A percentile compares a stretch with the other conserved stretches of the same genome.
These are phyloP conservation scores for Luffa aegyptiaca DNA, from an alignment of 306 rosid genomes.

Conservation along the genomic window DNA sequence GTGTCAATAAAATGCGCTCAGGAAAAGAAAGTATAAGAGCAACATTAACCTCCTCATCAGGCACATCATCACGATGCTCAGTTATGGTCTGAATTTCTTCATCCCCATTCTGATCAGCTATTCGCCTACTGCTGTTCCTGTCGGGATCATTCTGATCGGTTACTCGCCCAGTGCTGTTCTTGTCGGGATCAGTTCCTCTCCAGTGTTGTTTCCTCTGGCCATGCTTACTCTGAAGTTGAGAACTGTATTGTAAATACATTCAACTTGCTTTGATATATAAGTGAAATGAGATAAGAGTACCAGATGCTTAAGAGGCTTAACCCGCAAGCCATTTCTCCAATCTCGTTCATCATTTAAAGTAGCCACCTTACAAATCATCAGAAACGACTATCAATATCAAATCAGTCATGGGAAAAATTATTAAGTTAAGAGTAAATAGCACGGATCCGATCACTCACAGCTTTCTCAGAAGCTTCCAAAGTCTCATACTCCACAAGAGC, in stretches of 20 bases:
- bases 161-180: conserved; percentile 30
- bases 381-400: not conserved
- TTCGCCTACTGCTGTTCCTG: conserved; percentile 36
- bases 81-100: conserved; percentile 46
- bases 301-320: conserved; percentile 67
- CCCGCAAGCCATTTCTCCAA: conserved; percentile 96
- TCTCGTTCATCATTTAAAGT: conserved; percentile 66
- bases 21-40: not conserved
- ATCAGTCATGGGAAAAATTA: not conserved
- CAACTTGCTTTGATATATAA: not conserved
- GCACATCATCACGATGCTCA: conserved; percentile 56
- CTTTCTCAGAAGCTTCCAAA: conserved; percentile 82
- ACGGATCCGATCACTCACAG: conserved; percentile 47
- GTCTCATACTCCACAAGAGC: conserved; percentile 89
- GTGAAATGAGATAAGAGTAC: conserved; percentile 21
- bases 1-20: not conserved
- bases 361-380: conserved; percentile 43
- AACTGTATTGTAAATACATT: conserved; percentile 14
- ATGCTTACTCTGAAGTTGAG: conserved; percentile 43
- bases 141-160: conserved; percentile 50
- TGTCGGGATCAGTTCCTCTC: conserved; percentile 60
- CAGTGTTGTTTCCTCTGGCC: conserved; percentile 60
- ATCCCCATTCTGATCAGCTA: conserved; percentile 42
- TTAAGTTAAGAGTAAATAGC: not conserved
- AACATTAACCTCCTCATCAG: conserved; percentile 55